These are phyloP conservation scores for Penicillium tannophilum DNA, from an alignment of 495 filamentous ascomycete genomes.

Conservation along the genomic window DNA sequence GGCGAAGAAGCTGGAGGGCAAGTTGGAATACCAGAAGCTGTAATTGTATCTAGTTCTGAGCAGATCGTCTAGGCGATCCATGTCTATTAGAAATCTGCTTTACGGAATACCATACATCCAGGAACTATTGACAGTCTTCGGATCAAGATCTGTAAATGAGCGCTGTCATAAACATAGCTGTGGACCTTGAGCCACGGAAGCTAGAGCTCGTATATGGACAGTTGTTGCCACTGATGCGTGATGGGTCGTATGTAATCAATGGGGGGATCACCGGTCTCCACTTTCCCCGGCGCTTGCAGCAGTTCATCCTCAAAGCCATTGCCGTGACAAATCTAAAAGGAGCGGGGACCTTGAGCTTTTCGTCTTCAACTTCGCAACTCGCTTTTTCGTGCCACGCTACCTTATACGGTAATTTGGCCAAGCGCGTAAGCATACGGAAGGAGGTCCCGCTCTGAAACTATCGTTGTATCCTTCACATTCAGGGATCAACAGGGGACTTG, in stretches of 20 bases:
- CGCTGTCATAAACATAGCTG: no score
- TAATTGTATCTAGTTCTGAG: constrained; percentile 49
- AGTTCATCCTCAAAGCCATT: not conserved
- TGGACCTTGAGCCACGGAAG: no score
- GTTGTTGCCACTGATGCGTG: not conserved
- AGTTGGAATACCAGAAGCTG: constrained; percentile 96
- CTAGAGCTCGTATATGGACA: not conserved
- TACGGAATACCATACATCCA: constrained; percentile 22
- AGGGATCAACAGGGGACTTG: not conserved
- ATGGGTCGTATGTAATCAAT: not conserved
- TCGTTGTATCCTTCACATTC: not conserved
- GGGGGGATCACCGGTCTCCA: not conserved
- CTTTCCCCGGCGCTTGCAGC: not conserved
- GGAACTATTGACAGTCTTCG: not conserved
- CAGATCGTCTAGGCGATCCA: constrained; percentile 10
- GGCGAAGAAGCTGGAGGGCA: constrained; percentile 97
- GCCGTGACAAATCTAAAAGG: no score
- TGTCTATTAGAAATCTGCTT: constrained; percentile 21
- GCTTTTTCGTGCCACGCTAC: no score
- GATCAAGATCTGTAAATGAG: not conserved
- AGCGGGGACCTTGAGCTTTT: not conserved
- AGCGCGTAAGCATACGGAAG: no score
- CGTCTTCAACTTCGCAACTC: not conserved
- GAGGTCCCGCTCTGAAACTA: not conserved
- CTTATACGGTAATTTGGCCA: no score